These are phyloP conservation scores for Begonia fuchsioides DNA, from an alignment of 306 rosid genomes.

Conservation along the genomic window DNA sequence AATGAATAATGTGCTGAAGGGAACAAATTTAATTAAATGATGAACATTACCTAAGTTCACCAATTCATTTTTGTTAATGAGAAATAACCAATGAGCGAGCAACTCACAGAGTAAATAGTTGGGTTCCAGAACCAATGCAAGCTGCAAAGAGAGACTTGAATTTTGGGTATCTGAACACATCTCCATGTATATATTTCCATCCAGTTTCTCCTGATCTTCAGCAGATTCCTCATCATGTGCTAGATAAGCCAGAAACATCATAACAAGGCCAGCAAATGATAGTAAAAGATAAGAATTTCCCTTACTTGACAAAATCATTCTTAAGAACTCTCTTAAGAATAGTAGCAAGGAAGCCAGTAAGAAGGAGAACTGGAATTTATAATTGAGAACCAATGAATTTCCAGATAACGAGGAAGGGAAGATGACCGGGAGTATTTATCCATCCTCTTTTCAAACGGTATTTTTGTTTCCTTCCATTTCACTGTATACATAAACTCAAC, in stretches of 20 bases:
- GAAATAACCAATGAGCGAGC: too few relatives aligned
- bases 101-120: slow-evolving; percentile 36
- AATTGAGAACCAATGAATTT: slow-evolving; percentile 87
- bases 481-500: slow-evolving; percentile 55
- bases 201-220: slow-evolving; percentile 44
- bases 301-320: slow-evolving; percentile 93
- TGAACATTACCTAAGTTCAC: neutral
- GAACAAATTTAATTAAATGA: slow-evolving; percentile 1
- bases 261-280: too few relatives aligned
- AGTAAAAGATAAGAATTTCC: neutral
- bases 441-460: slow-evolving; percentile 77
- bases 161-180: slow-evolving; percentile 33
- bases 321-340: slow-evolving; percentile 77
- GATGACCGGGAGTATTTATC: slow-evolving; percentile 55
- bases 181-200: slow-evolving; percentile 47
- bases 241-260: neutral
- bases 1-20: slow-evolving; percentile 64
- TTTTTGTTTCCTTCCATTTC: slow-evolving; percentile 67
- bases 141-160: slow-evolving; percentile 35
- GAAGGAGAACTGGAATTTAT: slow-evolving; percentile 36
- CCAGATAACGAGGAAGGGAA: slow-evolving; percentile 67
- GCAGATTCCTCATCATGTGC: slow-evolving; percentile 46
- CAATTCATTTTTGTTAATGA: too few relatives aligned
- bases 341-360: slow-evolving; percentile 75
- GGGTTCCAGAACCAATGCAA: slow-evolving; percentile 38